Conservation (phyloP, 2,329 filamentous ascomycete genomes). For the Ilyonectria robusta region DNA sequence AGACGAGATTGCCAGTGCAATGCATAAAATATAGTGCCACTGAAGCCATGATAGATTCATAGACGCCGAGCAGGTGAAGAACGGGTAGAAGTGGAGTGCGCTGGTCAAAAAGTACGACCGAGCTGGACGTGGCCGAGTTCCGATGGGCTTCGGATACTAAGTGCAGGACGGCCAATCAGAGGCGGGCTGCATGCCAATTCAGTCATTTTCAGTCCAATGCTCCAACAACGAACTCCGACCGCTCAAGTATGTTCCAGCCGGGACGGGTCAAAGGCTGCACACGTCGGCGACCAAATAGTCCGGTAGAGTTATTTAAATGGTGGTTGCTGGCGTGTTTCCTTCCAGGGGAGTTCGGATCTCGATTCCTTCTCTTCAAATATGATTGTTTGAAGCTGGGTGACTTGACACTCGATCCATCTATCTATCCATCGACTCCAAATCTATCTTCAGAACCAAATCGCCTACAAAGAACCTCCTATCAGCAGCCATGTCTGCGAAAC, state of each 20-base stretch:
- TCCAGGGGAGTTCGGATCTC: background rate
- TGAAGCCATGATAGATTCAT: background rate
- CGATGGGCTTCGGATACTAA: slow-evolving; percentile 42
- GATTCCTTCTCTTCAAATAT: background rate
- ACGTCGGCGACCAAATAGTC: background rate
- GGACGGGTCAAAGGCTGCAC: slow-evolving; percentile 11
- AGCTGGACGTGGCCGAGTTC: slow-evolving; percentile 15
- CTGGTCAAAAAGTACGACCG: background rate
- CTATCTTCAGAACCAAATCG: background rate
- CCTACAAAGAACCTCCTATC: background rate
- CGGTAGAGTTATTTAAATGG: slow-evolving; percentile 7
- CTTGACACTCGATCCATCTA: background rate
- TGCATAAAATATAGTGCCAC: background rate
- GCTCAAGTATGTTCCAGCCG: slow-evolving; percentile 22
- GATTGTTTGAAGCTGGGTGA: background rate
- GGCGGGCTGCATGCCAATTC: slow-evolving; percentile 25
- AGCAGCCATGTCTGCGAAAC: slow-evolving; percentile 36
- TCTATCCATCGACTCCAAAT: background rate
- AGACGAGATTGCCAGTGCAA: background rate
- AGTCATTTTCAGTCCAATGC: slow-evolving; percentile 25
- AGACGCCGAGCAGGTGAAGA: background rate
- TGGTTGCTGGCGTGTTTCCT: background rate
- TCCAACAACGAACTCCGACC: background rate
- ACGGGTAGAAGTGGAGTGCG: slow-evolving; percentile 22
- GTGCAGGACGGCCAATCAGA: slow-evolving; percentile 40